phyloP scores from a whole-genome alignment of 2,329 filamentous ascomycete species.

The Phaeophleospora eucalypticola region DNA sequence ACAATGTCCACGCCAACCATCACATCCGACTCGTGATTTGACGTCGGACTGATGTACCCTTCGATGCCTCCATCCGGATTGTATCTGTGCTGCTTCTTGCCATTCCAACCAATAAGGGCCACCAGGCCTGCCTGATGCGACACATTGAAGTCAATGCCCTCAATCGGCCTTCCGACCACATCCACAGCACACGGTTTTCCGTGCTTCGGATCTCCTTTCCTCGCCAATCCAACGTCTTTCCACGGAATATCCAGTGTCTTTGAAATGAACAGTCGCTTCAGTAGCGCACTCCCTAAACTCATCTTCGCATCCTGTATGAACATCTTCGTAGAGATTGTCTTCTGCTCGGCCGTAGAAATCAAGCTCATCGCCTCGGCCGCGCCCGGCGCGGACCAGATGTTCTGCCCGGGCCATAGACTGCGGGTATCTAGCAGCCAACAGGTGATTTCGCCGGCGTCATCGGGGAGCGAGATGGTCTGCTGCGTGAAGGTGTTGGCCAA shows the following conservation, averaged over 20 bases:
- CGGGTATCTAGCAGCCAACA: slow-evolving; percentile 51
- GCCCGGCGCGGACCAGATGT: slow-evolving; percentile 40
- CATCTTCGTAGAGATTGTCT: slow-evolving; percentile 53
- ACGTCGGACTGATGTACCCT: slow-evolving; percentile 24
- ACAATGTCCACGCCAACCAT: slow-evolving; percentile 73
- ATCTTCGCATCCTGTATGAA: slow-evolving; percentile 63
- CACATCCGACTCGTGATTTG: slow-evolving; percentile 29
- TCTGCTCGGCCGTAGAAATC: slow-evolving; percentile 51
- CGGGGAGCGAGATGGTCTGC: slow-evolving; percentile 9
- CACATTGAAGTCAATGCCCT: slow-evolving; percentile 65
- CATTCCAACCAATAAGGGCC: slow-evolving; percentile 55
- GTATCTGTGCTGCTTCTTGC: slow-evolving; percentile 25
- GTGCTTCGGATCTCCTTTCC: slow-evolving; percentile 49
- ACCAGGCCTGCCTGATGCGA: slow-evolving; percentile 75
- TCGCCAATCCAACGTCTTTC: slow-evolving; percentile 54
- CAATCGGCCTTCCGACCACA: slow-evolving; percentile 36
- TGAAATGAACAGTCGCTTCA: slow-evolving; percentile 68
- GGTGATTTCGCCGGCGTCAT: slow-evolving; percentile 31
- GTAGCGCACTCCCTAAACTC: slow-evolving; percentile 65
- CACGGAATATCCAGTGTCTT: slow-evolving; percentile 58
- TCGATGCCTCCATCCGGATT: slow-evolving; percentile 26
- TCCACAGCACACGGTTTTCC: slow-evolving; percentile 50
- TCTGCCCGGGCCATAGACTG: slow-evolving; percentile 43
- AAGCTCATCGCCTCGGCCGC: slow-evolving; percentile 42
- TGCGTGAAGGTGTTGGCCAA: slow-evolving; percentile 16